Conservation (phyloP, 1,284 basidiomycete species). For the Peniophora sp. region DNA sequence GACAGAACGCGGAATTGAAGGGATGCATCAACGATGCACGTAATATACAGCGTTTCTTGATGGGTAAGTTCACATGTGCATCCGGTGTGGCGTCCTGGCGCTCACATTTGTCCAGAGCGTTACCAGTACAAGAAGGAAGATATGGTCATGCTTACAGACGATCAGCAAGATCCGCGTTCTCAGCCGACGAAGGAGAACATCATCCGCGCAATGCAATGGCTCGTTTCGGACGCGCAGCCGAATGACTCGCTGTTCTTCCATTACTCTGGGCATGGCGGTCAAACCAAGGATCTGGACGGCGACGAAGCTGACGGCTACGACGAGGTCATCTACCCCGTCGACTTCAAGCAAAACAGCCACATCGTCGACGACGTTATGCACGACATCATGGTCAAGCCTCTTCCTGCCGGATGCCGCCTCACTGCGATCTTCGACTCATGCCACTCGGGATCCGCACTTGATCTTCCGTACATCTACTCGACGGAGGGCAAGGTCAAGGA, state of each 20-base stretch:
- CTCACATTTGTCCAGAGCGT: slow-evolving; percentile 30
- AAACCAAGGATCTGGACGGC: slow-evolving; percentile 67
- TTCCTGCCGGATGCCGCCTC: slow-evolving; percentile 80
- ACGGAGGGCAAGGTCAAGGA: slow-evolving; percentile 93
- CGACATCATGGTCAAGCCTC: slow-evolving; percentile 61
- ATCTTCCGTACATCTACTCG: slow-evolving; percentile 51
- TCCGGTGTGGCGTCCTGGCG: not conserved
- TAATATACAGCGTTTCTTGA: slow-evolving; percentile 71
- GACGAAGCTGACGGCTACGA: slow-evolving; percentile 62
- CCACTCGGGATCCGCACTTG: slow-evolving; percentile 37
- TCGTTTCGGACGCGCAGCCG: slow-evolving; percentile 70
- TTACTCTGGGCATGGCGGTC: slow-evolving; percentile 81
- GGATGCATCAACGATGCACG: slow-evolving; percentile 88
- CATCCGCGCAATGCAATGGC: slow-evolving; percentile 85
- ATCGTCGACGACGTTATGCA: slow-evolving; percentile 86
- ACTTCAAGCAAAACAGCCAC: slow-evolving; percentile 63
- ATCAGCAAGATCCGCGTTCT: slow-evolving; percentile 52
- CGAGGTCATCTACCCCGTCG: slow-evolving; percentile 83
- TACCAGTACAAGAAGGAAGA: slow-evolving; percentile 73
- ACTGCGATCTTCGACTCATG: slow-evolving; percentile 80
- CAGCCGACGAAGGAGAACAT: slow-evolving; percentile 81
- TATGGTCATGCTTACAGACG: slow-evolving; percentile 85
- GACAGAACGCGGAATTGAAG: slow-evolving; percentile 50
- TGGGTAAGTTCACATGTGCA: slow-evolving; percentile 33
- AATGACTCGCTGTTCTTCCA: slow-evolving; percentile 92